Percentiles rank a stretch among this genome's conserved stretches.
These are phyloP conservation scores for Yamadazyma membranifaciens DNA, from an alignment of 1,139 yeast species.

Conservation along the genomic window DNA sequence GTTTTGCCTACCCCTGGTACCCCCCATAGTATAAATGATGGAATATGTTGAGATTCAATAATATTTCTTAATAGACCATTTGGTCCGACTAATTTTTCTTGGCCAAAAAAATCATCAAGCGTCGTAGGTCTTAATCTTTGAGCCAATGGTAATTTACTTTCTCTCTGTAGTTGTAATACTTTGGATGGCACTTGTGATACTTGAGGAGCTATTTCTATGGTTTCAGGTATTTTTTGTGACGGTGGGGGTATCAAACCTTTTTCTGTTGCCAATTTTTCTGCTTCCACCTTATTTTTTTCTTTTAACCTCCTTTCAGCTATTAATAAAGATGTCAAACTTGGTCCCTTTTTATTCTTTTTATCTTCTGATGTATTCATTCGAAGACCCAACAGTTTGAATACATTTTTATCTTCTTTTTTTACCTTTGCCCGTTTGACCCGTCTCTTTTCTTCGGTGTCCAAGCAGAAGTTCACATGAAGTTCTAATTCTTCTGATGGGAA, in stretches of 20 bases:
- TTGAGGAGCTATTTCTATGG: conserved; percentile 12
- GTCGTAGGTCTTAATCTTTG: conserved; percentile 78
- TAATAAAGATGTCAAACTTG: conserved; percentile 30
- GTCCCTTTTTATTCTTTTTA: conserved; percentile 21
- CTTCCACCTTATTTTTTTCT: conserved; percentile 13
- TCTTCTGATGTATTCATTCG: conserved; percentile 23
- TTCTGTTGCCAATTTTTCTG: conserved; percentile 8
- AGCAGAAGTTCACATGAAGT: conserved; percentile 35
- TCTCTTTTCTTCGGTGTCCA: conserved; percentile 7
- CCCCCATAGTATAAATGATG: conserved; percentile 94
- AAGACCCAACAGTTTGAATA: conserved; percentile 31
- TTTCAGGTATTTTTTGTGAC: conserved; percentile 1
- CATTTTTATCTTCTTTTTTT: conserved; percentile 9
- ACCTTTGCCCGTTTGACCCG: conserved; percentile 3
- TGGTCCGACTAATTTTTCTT: conserved; percentile 73
- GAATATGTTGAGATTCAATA: conserved; percentile 59
- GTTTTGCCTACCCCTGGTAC: conserved; percentile 97
- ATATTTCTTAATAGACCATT: conserved; percentile 72
- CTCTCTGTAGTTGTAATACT: conserved; percentile 35
- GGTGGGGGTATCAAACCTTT: conserved; percentile 2
- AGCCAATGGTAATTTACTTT: conserved; percentile 70
- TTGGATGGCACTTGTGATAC: conserved; percentile 14
- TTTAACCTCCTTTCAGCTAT: conserved; percentile 32
- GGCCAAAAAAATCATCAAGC: conserved; percentile 82
- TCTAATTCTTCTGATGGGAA: conserved; percentile 28